These are phyloP conservation scores for Podaxis pistillaris DNA, from an alignment of 768 basidiomycete genomes.

Conservation along the genomic window DNA sequence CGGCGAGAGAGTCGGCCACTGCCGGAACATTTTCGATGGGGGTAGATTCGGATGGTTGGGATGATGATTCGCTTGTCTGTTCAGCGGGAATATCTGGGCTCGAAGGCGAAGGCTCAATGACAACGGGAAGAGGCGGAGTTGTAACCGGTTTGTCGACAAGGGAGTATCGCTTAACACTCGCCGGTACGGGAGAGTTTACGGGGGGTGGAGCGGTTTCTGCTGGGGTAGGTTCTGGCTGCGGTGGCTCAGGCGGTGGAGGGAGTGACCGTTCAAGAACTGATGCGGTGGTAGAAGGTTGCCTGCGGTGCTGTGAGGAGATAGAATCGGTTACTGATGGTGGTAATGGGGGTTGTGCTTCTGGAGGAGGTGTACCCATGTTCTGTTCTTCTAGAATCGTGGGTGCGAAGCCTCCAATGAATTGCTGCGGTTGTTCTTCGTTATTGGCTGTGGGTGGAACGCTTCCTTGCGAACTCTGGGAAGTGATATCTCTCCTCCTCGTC, in stretches of 20 bases:
- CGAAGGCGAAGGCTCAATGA: conserved; percentile 51
- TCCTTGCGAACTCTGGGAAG: conserved; percentile 33
- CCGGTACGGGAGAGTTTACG: conserved; percentile 42
- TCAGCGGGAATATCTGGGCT: conserved; percentile 39
- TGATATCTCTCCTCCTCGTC: conserved; percentile 29
- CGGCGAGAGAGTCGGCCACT: conserved; percentile 80
- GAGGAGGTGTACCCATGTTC: conserved; percentile 9
- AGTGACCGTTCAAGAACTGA: conserved; percentile 15
- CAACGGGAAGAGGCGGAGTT: conserved; percentile 39
- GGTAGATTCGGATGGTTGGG: conserved; percentile 32
- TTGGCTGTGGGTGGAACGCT: conserved; percentile 15
- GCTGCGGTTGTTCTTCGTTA: conserved; percentile 30
- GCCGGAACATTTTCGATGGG: conserved; percentile 32
- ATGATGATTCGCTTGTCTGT: conserved; percentile 25
- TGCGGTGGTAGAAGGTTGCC: conserved; percentile 8
- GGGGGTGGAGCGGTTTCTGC: conserved; percentile 23
- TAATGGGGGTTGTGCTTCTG: conserved; percentile 18
- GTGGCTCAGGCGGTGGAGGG: conserved; percentile 22
- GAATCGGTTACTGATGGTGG: conserved; percentile 20
- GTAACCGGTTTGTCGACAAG: conserved; percentile 68
- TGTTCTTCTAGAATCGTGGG: conserved; percentile 30
- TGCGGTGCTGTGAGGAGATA: conserved; percentile 10
- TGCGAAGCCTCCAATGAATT: conserved; percentile 54
- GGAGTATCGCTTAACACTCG: conserved; percentile 76
- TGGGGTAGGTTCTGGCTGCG: conserved; percentile 15